phyloP scores from a whole-genome alignment of 805 yeast species.

The Ogataea ramenticola region DNA sequence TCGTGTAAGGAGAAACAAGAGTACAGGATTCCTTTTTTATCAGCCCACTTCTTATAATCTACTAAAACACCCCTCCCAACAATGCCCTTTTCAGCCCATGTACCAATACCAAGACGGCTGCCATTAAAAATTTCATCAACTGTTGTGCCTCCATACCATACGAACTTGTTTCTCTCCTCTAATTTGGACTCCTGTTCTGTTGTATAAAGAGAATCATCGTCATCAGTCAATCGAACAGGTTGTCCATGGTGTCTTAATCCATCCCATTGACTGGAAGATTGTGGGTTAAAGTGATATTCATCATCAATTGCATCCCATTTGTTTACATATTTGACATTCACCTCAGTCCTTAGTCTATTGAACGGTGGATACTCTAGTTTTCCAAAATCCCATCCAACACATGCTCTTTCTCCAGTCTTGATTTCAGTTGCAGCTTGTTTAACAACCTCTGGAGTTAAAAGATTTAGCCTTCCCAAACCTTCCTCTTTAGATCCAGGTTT shows the following conservation, averaged over 20 bases:
- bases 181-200: conserved; percentile 12
- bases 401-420: conserved; percentile 8
- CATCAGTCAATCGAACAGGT: conserved; percentile 5
- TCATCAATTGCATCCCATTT: conserved; percentile 16
- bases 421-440: conserved; percentile 7
- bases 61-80: conserved; percentile 27
- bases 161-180: conserved; percentile 1
- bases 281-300: conserved; percentile 18
- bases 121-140: conserved; percentile 6
- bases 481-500: conserved; percentile 8
- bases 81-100: conserved; percentile 22
- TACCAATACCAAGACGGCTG: conserved; percentile 6
- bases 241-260: conserved; percentile 23
- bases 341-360: conserved; percentile 2
- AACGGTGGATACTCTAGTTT: conserved; percentile 8
- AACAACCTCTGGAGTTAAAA: conserved; percentile 7
- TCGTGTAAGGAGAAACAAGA: conserved; percentile 18
- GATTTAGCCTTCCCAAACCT: conserved; percentile 7
- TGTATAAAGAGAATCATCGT: conserved; percentile 15
- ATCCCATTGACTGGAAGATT: conserved; percentile 23
- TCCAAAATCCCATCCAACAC: conserved; percentile 8
- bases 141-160: conserved; percentile 8
- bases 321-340: conserved; percentile 5
- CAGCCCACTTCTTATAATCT: conserved; percentile 24
- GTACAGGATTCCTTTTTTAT: conserved; percentile 17